These are phyloP conservation scores for Alternaria longipes DNA, from an alignment of 2,329 filamentous ascomycete genomes.

Conservation along the genomic window DNA sequence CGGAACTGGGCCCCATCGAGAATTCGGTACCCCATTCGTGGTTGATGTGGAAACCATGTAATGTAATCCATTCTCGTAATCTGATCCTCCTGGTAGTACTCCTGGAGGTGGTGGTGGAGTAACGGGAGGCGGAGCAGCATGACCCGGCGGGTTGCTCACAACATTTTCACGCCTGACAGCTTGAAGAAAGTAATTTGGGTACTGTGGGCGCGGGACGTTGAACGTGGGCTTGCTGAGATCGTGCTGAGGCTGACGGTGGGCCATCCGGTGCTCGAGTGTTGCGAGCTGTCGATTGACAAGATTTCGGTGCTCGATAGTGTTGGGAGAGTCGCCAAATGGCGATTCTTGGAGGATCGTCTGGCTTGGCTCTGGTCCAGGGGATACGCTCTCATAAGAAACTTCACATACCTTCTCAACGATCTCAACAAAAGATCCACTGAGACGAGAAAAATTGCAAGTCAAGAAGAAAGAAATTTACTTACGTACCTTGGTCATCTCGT, in stretches of 20 bases:
- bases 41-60: background rate
- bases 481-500: background rate
- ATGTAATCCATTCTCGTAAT: background rate
- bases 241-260: background rate
- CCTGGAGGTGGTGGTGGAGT: background rate
- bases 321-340: background rate
- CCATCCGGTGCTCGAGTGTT: background rate
- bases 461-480: too few relatives aligned
- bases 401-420: background rate
- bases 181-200: background rate
- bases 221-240: background rate
- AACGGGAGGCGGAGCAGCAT: background rate
- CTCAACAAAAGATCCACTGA: too few relatives aligned
- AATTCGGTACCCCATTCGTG: background rate
- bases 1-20: background rate
- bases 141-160: background rate
- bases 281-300: slow-evolving; percentile 12
- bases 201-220: background rate
- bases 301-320: background rate
- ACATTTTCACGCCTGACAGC: background rate
- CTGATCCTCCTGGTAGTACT: background rate
- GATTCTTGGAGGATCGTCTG: background rate
- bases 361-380: background rate
- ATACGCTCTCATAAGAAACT: background rate
- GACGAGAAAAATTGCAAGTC: too few relatives aligned